A percentile compares a stretch with the other conserved stretches of the same genome.
Conservation (phyloP, 495 filamentous ascomycete genomes). For the Penicillium samsonianum region DNA sequence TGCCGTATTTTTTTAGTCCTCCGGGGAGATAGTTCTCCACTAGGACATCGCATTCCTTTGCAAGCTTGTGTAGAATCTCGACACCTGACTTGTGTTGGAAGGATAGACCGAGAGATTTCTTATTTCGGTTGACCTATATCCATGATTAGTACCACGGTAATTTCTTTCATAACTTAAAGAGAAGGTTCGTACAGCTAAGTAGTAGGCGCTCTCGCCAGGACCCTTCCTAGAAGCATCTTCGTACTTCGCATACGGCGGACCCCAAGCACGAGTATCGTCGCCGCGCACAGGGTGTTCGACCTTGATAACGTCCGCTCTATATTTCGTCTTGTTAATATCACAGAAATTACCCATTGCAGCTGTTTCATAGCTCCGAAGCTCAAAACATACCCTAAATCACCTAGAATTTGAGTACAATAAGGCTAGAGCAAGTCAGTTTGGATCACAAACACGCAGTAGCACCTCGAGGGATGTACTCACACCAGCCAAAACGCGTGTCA, state of each 20-base stretch:
- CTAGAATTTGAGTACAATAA: constrained; percentile 96
- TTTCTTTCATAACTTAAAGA: background rate
- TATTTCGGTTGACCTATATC: constrained; percentile 89
- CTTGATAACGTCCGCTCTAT: constrained; percentile 93
- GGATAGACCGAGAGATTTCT: constrained; percentile 88
- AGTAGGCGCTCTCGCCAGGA: constrained; percentile 93
- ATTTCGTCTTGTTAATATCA: background rate
- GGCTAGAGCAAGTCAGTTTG: constrained; percentile 59
- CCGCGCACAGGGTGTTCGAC: constrained; percentile 89
- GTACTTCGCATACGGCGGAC: constrained; percentile 88
- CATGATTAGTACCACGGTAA: constrained; percentile 7
- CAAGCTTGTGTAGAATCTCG: constrained; percentile 81
- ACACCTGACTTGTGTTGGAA: constrained; percentile 84
- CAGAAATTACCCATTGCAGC: background rate
- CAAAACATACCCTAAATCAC: constrained; percentile 81
- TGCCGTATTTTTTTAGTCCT: constrained; percentile 82
- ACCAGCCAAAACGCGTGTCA: constrained; percentile 94
- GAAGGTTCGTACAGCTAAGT: constrained; percentile 65
- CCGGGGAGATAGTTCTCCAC: constrained; percentile 97
- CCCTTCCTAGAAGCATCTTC: constrained; percentile 60
- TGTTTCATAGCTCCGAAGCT: constrained; percentile 14
- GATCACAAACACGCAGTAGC: background rate
- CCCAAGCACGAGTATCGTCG: constrained; percentile 96
- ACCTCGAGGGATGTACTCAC: constrained; percentile 54
- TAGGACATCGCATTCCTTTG: constrained; percentile 81